Conservation (phyloP, 2,329 filamentous ascomycete species). For the Colletotrichum costaricense region DNA sequence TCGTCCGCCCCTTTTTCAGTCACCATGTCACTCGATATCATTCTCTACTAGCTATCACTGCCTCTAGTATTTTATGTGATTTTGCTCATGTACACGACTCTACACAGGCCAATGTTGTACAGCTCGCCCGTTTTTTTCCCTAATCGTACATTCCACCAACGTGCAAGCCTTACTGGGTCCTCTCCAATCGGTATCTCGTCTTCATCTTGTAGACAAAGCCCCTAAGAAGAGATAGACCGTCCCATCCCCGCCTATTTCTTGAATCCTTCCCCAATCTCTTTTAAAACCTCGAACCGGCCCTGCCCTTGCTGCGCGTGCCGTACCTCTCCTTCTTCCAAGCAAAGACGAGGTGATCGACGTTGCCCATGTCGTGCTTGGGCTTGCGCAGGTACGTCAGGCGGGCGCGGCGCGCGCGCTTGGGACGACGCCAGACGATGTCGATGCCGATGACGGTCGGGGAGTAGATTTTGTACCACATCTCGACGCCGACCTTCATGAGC, state of each 20-base stretch:
- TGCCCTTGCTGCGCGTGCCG: conserved; percentile 45
- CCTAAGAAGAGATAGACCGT: neutral
- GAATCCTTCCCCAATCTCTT: neutral
- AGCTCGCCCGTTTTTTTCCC: conserved; percentile 15
- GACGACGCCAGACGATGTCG: conserved; percentile 89
- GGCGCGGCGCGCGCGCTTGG: conserved; percentile 87
- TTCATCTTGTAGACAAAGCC: neutral
- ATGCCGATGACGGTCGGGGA: conserved; percentile 89
- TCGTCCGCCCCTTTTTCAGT: too few relatives aligned
- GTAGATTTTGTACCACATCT: conserved; percentile 99
- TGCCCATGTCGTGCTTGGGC: conserved; percentile 88
- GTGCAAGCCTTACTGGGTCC: neutral
- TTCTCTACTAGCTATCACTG: neutral
- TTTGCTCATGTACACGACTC: conserved; percentile 26
- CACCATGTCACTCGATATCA: neutral
- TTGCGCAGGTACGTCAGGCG: conserved; percentile 92
- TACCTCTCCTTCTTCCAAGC: conserved; percentile 60
- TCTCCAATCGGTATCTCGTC: neutral
- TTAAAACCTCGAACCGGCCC: conserved; percentile 30
- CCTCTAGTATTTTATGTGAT: neutral
- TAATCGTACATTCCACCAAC: conserved; percentile 19
- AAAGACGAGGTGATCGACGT: conserved; percentile 81
- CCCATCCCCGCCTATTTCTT: too few relatives aligned
- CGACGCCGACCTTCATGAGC: conserved; percentile 86
- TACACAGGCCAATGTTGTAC: conserved; percentile 27